Conservation (phyloP, 31 red algal genomes). For the Asparagopsis taxiformis region DNA sequence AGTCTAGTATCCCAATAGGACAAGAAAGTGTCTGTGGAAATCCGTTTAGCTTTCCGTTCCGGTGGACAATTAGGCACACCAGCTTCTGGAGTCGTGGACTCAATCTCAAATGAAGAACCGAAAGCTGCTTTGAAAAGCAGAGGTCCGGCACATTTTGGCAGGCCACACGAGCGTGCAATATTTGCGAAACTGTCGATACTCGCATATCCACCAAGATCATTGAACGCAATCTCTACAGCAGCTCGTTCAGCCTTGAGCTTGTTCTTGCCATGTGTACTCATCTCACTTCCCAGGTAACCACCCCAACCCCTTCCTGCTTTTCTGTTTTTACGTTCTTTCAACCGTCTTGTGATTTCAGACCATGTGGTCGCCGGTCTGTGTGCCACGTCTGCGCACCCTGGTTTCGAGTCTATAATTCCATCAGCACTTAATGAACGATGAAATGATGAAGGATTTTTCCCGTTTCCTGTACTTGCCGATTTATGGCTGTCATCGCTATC, state of each 20-base stretch:
- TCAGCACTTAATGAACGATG: neutral
- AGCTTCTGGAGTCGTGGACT: conserved; percentile 70
- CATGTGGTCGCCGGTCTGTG: conserved; percentile 9
- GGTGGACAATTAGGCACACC: conserved; percentile 47
- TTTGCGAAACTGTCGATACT: conserved; percentile 36
- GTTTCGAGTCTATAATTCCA: neutral
- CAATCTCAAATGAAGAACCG: conserved; percentile 60
- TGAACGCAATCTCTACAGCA: conserved; percentile 65
- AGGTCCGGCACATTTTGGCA: conserved; percentile 74
- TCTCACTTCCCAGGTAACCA: neutral
- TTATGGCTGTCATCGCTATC: conserved; percentile 12
- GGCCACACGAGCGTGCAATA: conserved; percentile 60
- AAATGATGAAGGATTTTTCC: neutral
- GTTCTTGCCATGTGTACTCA: conserved; percentile 55
- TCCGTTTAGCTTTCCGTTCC: conserved; percentile 40
- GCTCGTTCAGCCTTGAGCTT: conserved; percentile 52
- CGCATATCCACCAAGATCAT: conserved; percentile 63
- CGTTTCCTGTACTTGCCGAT: neutral
- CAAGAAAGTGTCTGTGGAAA: conserved; percentile 53
- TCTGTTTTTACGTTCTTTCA: conserved; percentile 17
- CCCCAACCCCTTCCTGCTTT: conserved; percentile 22
- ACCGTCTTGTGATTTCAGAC: conserved; percentile 42
- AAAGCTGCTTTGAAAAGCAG: conserved; percentile 63
- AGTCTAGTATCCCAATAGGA: conserved; percentile 54
- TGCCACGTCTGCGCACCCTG: neutral